Evolutionary conservation across 805 yeast species (phyloP).

Genomic region (Lachancea kluyveri): DNA sequence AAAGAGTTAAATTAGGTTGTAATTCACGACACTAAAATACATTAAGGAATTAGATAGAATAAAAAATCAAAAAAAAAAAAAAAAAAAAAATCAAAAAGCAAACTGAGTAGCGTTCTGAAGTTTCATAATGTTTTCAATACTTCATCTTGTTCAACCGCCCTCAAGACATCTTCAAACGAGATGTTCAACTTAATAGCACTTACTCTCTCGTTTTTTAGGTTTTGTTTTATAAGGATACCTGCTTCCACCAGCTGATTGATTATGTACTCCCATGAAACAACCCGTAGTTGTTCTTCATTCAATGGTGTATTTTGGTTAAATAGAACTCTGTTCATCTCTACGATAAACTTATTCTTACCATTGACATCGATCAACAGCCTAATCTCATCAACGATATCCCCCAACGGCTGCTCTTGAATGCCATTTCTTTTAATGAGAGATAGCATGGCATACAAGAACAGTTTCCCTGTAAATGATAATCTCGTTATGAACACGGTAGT

Average conservation of each 20-base stretch:
- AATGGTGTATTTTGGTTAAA: conserved; percentile 31
- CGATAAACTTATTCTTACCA: conserved; percentile 22
- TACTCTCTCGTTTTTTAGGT: conserved; percentile 59
- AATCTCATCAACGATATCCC: conserved; percentile 76
- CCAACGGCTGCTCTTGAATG: conserved; percentile 61
- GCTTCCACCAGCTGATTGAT: conserved; percentile 68
- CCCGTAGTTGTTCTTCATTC: conserved; percentile 45
- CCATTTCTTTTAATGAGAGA: conserved; percentile 62
- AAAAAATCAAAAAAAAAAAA: too few species aligned
- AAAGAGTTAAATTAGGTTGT: too few species aligned
- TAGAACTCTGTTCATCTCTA: conserved; percentile 29
- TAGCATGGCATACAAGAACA: conserved; percentile 64
- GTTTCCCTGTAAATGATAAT: conserved; percentile 62
- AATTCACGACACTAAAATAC: too few species aligned
- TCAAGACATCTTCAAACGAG: conserved; percentile 61
- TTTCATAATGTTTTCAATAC: conserved; percentile 32
- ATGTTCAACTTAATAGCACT: conserved; percentile 59
- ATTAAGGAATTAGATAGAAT: too few species aligned
- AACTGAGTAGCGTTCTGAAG: too few species aligned
- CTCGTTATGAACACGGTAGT: conserved; percentile 49
- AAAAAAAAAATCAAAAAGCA: too few species aligned
- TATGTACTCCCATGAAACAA: conserved; percentile 48
- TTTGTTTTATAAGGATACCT: conserved; percentile 69
- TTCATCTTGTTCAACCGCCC: conserved; percentile 54
- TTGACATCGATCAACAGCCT: conserved; percentile 44